phyloP scores from a whole-genome alignment of 192 early-diverging fungal species.

The Thamnidium elegans region DNA sequence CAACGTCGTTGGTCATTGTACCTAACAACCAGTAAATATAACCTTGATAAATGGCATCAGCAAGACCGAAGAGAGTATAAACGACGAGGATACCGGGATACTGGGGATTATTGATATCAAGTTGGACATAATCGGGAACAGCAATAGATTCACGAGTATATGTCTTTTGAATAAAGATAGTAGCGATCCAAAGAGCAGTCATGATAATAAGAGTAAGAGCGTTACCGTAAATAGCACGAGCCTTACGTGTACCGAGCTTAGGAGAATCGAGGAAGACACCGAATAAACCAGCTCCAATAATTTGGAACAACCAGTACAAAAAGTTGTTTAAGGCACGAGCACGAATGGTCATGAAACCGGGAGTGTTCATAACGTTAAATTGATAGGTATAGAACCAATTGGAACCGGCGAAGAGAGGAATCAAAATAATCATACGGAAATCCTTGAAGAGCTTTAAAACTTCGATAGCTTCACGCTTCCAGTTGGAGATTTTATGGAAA shows the following conservation, averaged over 20 bases:
- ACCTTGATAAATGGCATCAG: constrained; percentile 82
- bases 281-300: constrained; percentile 60
- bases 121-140: constrained; percentile 15
- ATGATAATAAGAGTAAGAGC: constrained; percentile 44
- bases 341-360: constrained; percentile 63
- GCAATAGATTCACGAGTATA: constrained; percentile 37
- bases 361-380: constrained; percentile 63
- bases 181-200: constrained; percentile 61
- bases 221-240: constrained; percentile 63
- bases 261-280: constrained; percentile 65
- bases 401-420: constrained; percentile 66
- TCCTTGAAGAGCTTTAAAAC: constrained; percentile 58
- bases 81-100: constrained; percentile 63
- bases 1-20: constrained; percentile 77
- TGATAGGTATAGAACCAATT: constrained; percentile 85
- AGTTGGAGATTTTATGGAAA: constrained; percentile 68
- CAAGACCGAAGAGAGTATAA: constrained; percentile 74
- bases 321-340: constrained; percentile 72
- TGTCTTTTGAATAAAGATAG: constrained; percentile 53
- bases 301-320: constrained; percentile 77
- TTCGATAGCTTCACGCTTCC: constrained; percentile 49
- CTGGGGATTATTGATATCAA: constrained; percentile 27
- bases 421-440: constrained; percentile 62
- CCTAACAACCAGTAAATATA: constrained; percentile 86
- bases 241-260: constrained; percentile 49